Base-by-base conservation (phyloP, 495 filamentous ascomycete species). In the Hyphodiscus hymeniophilus region DNA sequence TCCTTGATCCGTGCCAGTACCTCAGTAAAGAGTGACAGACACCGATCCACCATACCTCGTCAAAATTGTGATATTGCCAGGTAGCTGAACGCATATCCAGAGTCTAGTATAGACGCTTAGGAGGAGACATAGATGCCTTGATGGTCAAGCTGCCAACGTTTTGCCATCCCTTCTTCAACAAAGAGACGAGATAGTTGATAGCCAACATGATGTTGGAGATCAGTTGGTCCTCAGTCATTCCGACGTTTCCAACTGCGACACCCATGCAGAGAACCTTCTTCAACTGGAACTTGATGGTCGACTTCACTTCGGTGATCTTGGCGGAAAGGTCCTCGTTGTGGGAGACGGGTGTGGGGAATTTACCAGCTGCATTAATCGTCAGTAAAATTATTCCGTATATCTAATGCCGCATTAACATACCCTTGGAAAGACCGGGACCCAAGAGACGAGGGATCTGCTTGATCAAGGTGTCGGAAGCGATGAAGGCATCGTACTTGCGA, bases 91-190 rank as follows among this genome's bases (percentile, higher is more conserved):
- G n/a, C n/a, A n/a, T n/a, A n/a, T n/a, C n/a, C n/a, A n/a, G n/a
- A n/a, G 64, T 69, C 71, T 95, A 96, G 79, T 96, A 98, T 53
- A 96, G 67, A 62, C 92, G 87, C 79, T 89, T 90, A 48, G 92
- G 94, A 51, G 91, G 91, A 66, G 85, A 91, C 94, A 98, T 97
- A 70, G 87, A 85, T 70, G 94, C 92, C 84, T 98, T 98, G 78
- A 98, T 89, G 59, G 92, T 95, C 77, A 98, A 80, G 74, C 84
- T 89, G 60, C 92, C 92, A 66, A 98, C 94, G 76, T 98, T 98
- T 81, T 98, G 92, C 92, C 92, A 98, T 63, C 94, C 92, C 81
- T 98, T 98, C 89, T 98, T 97, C 67, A 98, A 75, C 60, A 98
- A 77, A 58, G 87, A 94, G 63, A 98, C 91, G 40, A 98, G 79